Evolutionary conservation across 495 filamentous ascomycete genomes (phyloP).

Genomic region (Usnea hakonensis): DNA sequence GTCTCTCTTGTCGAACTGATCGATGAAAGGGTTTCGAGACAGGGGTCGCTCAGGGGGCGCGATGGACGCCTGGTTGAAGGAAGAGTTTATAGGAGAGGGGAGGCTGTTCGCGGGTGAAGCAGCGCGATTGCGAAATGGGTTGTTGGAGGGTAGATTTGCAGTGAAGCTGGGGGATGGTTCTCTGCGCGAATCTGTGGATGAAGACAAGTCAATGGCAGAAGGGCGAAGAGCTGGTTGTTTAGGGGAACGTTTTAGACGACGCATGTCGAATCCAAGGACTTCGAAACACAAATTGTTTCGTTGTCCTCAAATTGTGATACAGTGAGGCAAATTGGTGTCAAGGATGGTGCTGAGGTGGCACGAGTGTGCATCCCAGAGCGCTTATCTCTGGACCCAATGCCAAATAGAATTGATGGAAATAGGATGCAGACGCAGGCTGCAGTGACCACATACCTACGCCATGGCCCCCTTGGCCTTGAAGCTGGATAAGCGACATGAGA

Average conservation of each 20-base stretch:
- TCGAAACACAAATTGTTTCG: slow-evolving; percentile 6
- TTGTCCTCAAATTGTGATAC: neutral
- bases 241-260: slow-evolving; percentile 13
- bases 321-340: neutral
- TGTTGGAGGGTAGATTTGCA: slow-evolving; percentile 69
- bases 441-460: slow-evolving; percentile 14
- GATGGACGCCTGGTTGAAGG: slow-evolving; percentile 35
- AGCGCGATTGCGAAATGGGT: slow-evolving; percentile 93
- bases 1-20: slow-evolving; percentile 47
- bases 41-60: slow-evolving; percentile 58
- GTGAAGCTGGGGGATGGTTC: slow-evolving; percentile 17
- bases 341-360: neutral
- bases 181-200: slow-evolving; percentile 8
- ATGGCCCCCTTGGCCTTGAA: slow-evolving; percentile 16
- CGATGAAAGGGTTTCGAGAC: slow-evolving; percentile 89
- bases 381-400: slow-evolving; percentile 4
- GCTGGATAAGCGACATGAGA: slow-evolving; percentile 16
- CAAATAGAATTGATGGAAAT: neutral
- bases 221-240: slow-evolving; percentile 5
- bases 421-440: neutral
- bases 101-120: slow-evolving; percentile 52
- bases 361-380: slow-evolving; percentile 10
- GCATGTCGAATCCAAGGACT: neutral
- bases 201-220: slow-evolving; percentile 12
- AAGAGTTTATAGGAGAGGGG: slow-evolving; percentile 37